Evolutionary conservation across 306 rosid species (phyloP).

Genomic region (Quercus alba): DNA sequence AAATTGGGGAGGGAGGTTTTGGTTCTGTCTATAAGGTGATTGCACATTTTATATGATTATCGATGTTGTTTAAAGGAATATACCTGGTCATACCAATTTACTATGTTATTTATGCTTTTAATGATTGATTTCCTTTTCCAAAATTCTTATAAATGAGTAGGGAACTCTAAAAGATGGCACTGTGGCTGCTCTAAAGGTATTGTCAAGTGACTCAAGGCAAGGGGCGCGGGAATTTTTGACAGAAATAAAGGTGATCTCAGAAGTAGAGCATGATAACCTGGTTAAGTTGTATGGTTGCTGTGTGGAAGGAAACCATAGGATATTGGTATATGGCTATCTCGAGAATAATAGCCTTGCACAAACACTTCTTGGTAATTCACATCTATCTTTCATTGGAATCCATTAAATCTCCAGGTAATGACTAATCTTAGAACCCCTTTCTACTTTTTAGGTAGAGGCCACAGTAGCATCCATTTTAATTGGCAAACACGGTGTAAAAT

Average conservation of each 20-base stretch:
- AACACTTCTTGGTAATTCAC: constrained; percentile 57
- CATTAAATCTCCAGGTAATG: constrained; percentile 2
- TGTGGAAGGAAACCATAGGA: constrained; percentile 58
- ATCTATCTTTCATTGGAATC: constrained; percentile 7
- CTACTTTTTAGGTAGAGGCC: constrained; percentile 47
- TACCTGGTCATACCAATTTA: constrained; percentile 5
- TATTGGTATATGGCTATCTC: constrained; percentile 84
- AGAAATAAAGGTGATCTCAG: constrained; percentile 72
- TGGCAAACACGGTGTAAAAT: constrained; percentile 56
- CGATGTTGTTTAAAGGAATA: background rate
- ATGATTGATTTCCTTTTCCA: constrained; percentile 1
- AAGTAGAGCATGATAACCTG: constrained; percentile 67
- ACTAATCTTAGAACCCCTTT: constrained; percentile 16
- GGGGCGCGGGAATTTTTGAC: constrained; percentile 70
- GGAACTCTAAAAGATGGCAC: constrained; percentile 56
- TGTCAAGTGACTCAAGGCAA: constrained; percentile 68
- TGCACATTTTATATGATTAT: constrained; percentile 2
- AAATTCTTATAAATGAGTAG: constrained; percentile 31
- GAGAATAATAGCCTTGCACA: constrained; percentile 82
- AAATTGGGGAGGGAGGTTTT: constrained; percentile 86
- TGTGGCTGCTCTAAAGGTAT: constrained; percentile 65
- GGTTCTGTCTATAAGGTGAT: constrained; percentile 87
- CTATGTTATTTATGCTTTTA: background rate
- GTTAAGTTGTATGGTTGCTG: constrained; percentile 84
- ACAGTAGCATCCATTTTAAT: constrained; percentile 47